Conservation (phyloP, 176 grass and related monocot genomes). For the Zea luxurians region DNA sequence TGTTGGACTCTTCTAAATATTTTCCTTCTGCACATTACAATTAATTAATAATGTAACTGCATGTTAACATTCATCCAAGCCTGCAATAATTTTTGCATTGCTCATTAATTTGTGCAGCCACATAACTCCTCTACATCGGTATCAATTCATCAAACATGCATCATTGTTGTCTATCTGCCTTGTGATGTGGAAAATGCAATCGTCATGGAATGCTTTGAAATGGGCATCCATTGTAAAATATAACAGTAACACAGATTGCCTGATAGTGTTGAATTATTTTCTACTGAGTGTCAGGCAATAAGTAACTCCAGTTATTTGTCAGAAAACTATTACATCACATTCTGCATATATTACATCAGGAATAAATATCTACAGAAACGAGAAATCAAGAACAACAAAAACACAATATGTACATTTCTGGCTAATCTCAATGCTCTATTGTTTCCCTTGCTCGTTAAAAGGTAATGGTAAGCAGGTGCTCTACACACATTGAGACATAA, state of each 20-base stretch:
- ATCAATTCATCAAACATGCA: background rate
- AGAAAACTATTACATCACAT: background rate
- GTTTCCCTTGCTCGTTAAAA: background rate
- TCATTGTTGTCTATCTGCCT: background rate
- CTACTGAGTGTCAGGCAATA: background rate
- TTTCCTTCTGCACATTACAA: background rate
- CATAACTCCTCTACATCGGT: background rate
- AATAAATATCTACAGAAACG: background rate
- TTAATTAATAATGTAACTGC: background rate
- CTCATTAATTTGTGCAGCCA: background rate
- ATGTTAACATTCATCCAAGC: background rate
- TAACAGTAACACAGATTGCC: background rate
- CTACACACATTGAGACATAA: background rate
- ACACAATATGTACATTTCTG: background rate
- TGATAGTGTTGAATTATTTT: background rate
- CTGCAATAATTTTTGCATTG: background rate
- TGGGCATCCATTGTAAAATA: background rate
- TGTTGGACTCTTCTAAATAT: background rate
- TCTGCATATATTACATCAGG: background rate
- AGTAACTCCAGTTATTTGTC: background rate
- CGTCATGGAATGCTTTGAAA: background rate
- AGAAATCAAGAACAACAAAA: background rate
- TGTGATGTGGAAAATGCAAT: background rate
- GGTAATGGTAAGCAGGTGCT: background rate
- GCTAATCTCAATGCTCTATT: background rate